phyloP scores from a whole-genome alignment of 805 yeast species.

The Kurtzmaniella cleridarum region DNA sequence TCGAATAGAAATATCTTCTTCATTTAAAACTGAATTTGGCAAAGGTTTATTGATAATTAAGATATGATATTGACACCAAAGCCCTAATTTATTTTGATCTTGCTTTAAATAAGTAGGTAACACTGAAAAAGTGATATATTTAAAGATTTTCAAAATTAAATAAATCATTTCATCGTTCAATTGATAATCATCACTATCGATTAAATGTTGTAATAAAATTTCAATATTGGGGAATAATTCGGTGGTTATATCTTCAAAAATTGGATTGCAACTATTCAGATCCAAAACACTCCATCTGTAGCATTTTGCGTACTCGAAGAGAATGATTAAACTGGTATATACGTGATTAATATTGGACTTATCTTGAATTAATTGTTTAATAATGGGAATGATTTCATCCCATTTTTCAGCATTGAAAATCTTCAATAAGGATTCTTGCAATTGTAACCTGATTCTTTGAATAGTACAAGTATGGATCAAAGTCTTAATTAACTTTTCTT shows the following conservation, averaged over 20 bases:
- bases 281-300: slow-evolving; percentile 46
- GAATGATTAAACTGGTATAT: slow-evolving; percentile 34
- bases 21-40: slow-evolving; percentile 27
- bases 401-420: slow-evolving; percentile 47
- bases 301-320: slow-evolving; percentile 35
- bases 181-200: slow-evolving; percentile 14
- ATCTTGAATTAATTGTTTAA: slow-evolving; percentile 33
- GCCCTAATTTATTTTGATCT: slow-evolving; percentile 30
- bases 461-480: slow-evolving; percentile 36
- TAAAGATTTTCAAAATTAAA: slow-evolving; percentile 35
- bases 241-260: slow-evolving; percentile 32
- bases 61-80: slow-evolving; percentile 38
- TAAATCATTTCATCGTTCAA: slow-evolving; percentile 32
- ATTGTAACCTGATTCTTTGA: slow-evolving; percentile 44
- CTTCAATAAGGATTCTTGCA: slow-evolving; percentile 51
- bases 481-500: slow-evolving; percentile 32
- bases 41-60: slow-evolving; percentile 35
- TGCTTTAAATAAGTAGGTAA: slow-evolving; percentile 33
- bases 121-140: slow-evolving; percentile 32
- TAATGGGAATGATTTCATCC: slow-evolving; percentile 31
- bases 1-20: slow-evolving; percentile 24
- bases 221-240: slow-evolving; percentile 35
- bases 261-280: slow-evolving; percentile 28
- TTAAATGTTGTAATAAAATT: slow-evolving; percentile 20
- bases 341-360: slow-evolving; percentile 30